Percentiles rank a stretch among this genome's conserved stretches.
These are phyloP conservation scores for Coemansia sp. DNA, from an alignment of 192 early-diverging fungal genomes.

Conservation along the genomic window DNA sequence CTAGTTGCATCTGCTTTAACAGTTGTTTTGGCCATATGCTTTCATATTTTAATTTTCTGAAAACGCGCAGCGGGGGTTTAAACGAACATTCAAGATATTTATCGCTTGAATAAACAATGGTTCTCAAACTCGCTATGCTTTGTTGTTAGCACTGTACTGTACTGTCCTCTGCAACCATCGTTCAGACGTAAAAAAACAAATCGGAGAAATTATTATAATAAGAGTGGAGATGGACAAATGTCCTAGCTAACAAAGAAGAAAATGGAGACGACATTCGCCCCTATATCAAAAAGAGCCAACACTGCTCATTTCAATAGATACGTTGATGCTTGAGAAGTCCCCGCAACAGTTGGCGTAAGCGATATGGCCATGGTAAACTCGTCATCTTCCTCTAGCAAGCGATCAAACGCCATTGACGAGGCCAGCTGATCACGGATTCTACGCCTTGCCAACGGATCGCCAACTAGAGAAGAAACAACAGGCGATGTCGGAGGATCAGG, in stretches of 20 bases:
- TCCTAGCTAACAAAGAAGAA: no score
- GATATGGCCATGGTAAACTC: constrained; percentile 54
- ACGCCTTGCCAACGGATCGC: constrained; percentile 41
- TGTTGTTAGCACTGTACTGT: no score
- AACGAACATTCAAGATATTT: no score
- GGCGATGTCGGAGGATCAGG: constrained; percentile 32
- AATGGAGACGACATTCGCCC: background rate
- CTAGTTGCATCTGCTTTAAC: constrained; percentile 39
- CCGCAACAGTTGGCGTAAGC: constrained; percentile 41
- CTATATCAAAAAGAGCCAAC: background rate
- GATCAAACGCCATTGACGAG: constrained; percentile 42
- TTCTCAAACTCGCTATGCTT: no score
- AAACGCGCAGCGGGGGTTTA: background rate
- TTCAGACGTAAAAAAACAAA: no score
- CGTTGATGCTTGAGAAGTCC: constrained; percentile 8
- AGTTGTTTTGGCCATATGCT: constrained; percentile 14
- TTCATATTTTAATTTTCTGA: constrained; percentile 9
- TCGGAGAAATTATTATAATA: no score
- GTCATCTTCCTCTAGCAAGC: constrained; percentile 46
- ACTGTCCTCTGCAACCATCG: no score
- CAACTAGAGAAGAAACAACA: constrained; percentile 35
- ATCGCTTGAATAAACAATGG: no score
- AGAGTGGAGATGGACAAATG: no score
- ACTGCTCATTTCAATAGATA: constrained; percentile 1
- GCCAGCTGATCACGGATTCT: constrained; percentile 52